Evolutionary conservation across 192 early-diverging fungal genomes (phyloP).

Genomic region (Mortierella hygrophila): DNA sequence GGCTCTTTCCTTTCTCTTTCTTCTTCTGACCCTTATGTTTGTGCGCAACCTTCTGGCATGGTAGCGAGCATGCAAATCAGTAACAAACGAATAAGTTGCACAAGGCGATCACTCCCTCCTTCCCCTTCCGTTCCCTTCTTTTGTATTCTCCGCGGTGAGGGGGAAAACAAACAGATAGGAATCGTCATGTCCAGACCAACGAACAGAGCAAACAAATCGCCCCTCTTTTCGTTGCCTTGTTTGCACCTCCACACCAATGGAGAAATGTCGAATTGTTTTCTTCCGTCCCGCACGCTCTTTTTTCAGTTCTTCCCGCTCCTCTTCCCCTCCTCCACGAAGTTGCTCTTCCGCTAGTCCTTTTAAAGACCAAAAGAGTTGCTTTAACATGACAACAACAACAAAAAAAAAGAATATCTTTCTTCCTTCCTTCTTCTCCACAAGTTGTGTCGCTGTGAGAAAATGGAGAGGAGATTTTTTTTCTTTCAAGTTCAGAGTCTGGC

Average conservation of each 20-base stretch:
- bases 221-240: background rate
- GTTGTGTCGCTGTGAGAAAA: background rate
- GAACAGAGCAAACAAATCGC: too few relatives aligned
- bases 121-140: background rate
- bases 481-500: background rate
- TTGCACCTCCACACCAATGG: background rate
- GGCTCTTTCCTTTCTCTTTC: background rate
- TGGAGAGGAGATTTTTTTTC: background rate
- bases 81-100: background rate
- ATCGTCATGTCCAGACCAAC: too few relatives aligned
- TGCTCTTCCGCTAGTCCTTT: conserved; percentile 2
- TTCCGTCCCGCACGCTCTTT: background rate
- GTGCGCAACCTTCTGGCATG: background rate
- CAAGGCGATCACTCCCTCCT: background rate
- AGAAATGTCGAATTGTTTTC: background rate
- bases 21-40: background rate
- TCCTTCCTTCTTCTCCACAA: conserved; percentile 3
- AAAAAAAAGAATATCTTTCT: background rate
- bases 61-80: background rate
- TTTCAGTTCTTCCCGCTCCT: background rate
- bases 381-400: background rate
- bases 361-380: background rate
- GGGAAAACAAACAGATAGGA: too few relatives aligned
- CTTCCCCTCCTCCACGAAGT: background rate
- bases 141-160: background rate